Conservation (phyloP, 1,139 yeast genomes). For the Zygotorulaspora mrakii region DNA sequence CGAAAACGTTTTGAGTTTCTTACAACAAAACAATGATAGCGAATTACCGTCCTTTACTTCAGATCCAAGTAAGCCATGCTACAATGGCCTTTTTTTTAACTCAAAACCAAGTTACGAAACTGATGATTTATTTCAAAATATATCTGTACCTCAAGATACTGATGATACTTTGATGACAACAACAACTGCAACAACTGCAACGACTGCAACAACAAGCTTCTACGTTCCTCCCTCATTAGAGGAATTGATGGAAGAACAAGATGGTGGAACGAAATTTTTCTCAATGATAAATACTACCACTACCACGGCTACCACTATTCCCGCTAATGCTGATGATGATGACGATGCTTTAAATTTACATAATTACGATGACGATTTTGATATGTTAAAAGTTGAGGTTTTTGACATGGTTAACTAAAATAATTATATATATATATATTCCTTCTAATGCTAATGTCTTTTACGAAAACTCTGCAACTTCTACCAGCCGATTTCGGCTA, state of each 20-base stretch:
- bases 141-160: conserved; percentile 7
- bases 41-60: neutral
- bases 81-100: conserved; percentile 7
- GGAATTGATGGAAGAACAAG: conserved; percentile 36
- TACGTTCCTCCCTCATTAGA: conserved; percentile 35
- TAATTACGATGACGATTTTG: conserved; percentile 19
- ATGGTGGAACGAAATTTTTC: conserved; percentile 16
- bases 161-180: conserved; percentile 10
- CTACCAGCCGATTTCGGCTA: conserved; percentile 32
- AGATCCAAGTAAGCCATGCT: neutral
- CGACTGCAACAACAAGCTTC: conserved; percentile 17
- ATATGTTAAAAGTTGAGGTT: conserved; percentile 19
- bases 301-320: too few relatives aligned
- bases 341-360: conserved; percentile 13
- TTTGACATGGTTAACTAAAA: conserved; percentile 17
- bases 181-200: too few relatives aligned
- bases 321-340: too few relatives aligned
- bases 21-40: conserved; percentile 7
- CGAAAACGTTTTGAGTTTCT: conserved; percentile 8
- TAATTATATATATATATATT: conserved; percentile 9
- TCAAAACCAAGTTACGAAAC: conserved; percentile 4
- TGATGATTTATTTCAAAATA: conserved; percentile 9
- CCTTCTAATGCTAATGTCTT: conserved; percentile 6
- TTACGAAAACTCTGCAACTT: neutral
- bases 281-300: conserved; percentile 8